These are phyloP conservation scores for Hanseniaspora sp. DNA, from an alignment of 1,139 yeast species.

Conservation along the genomic window DNA sequence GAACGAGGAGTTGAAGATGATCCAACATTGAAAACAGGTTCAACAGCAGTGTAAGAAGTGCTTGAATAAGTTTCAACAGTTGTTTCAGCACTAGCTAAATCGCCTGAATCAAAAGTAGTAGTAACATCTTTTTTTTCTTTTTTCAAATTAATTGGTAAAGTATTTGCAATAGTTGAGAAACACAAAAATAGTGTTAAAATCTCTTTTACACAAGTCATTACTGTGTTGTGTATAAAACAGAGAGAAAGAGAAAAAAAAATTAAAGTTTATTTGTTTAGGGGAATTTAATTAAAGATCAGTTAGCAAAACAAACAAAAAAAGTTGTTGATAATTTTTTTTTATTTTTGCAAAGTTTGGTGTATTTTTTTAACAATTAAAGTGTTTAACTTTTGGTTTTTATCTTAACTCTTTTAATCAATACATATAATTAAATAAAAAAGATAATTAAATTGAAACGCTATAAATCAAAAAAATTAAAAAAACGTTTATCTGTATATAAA, in stretches of 20 bases:
- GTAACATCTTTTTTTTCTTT: neutral
- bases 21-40: neutral
- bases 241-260: neutral
- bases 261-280: too few relatives aligned
- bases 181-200: neutral
- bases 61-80: constrained; percentile 1
- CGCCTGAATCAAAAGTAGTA: neutral
- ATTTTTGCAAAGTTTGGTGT: too few relatives aligned
- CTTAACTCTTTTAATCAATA: too few relatives aligned
- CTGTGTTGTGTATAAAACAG: too few relatives aligned
- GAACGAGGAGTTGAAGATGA: neutral
- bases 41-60: constrained; percentile 2
- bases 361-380: too few relatives aligned
- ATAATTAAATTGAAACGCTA: too few relatives aligned
- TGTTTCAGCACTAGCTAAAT: neutral
- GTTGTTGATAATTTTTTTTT: too few relatives aligned
- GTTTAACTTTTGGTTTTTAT: too few relatives aligned
- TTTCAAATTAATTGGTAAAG: neutral
- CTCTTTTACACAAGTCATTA: neutral
- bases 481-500: neutral
- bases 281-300: too few relatives aligned
- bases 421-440: too few relatives aligned
- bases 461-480: too few relatives aligned
- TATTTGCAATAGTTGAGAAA: neutral
- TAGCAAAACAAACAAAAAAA: too few relatives aligned